These are phyloP conservation scores for Torrubiellomyces zombiae DNA, from an alignment of 2,329 filamentous ascomycete genomes.

Conservation along the genomic window DNA sequence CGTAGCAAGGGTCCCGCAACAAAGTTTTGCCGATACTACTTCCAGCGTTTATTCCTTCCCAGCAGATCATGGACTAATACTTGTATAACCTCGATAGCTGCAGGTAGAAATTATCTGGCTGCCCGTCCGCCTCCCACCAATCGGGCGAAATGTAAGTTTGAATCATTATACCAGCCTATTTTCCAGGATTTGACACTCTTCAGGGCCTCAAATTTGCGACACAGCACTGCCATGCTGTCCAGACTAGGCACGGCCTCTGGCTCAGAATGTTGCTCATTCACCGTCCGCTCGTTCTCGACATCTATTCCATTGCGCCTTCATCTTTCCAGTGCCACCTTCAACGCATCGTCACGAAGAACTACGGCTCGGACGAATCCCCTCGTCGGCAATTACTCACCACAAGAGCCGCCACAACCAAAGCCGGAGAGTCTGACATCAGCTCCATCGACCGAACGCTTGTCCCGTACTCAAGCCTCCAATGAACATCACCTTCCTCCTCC, in stretches of 20 bases:
- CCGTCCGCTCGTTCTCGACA: slow-evolving; percentile 16
- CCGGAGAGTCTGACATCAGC: slow-evolving; percentile 4
- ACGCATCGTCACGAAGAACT: slow-evolving; percentile 2
- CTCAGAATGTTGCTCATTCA: slow-evolving; percentile 3
- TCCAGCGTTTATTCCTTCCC: too few relatives aligned
- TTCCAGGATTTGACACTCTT: too few relatives aligned
- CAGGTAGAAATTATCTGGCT: too few relatives aligned
- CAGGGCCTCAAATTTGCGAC: slow-evolving; percentile 12
- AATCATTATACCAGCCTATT: too few relatives aligned
- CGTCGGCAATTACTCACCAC: slow-evolving; percentile 10
- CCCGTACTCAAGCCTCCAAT: not conserved
- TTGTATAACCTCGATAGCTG: too few relatives aligned
- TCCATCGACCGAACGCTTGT: slow-evolving; percentile 3
- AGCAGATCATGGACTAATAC: too few relatives aligned
- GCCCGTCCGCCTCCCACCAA: too few relatives aligned
- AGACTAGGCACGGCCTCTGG: slow-evolving; percentile 10
- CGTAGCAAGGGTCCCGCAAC: too few relatives aligned
- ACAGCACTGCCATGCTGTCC: slow-evolving; percentile 15
- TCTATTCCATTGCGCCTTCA: slow-evolving; percentile 11
- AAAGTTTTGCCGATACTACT: too few relatives aligned
- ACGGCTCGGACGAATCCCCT: slow-evolving; percentile 13
- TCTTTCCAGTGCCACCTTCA: slow-evolving; percentile 3
- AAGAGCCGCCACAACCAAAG: slow-evolving; percentile 5
- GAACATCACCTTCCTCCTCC: slow-evolving; percentile 7
- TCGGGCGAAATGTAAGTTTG: too few relatives aligned